A percentile compares a stretch with the other conserved stretches of the same genome.
Conservation (phyloP, 140 eudicot genomes). For the Oenanthe javanica region DNA sequence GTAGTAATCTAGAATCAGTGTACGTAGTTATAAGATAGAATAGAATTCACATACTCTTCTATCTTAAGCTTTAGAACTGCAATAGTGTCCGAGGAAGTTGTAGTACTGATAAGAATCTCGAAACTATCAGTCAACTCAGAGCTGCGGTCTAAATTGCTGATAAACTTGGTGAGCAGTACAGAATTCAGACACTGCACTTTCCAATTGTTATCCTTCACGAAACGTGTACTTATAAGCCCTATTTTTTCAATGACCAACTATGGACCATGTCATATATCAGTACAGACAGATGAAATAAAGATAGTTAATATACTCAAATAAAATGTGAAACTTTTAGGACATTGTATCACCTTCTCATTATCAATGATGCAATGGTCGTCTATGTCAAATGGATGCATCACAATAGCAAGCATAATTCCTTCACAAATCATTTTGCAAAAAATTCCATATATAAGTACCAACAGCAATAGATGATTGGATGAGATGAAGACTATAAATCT, state of each 20-base stretch:
- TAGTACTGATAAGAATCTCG: slow-evolving; percentile 49
- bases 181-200: slow-evolving; percentile 28
- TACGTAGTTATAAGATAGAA: too few species aligned
- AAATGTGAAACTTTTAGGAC: background rate
- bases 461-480: background rate
- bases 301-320: background rate
- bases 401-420: background rate
- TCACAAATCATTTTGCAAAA: slow-evolving; percentile 5
- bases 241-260: background rate
- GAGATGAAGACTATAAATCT: slow-evolving; percentile 16
- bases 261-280: background rate
- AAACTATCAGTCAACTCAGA: slow-evolving; percentile 60
- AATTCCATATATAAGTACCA: slow-evolving; percentile 12
- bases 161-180: background rate
- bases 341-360: slow-evolving; percentile 5
- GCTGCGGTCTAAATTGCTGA: slow-evolving; percentile 33
- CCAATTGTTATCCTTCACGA: slow-evolving; percentile 44
- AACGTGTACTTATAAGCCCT: slow-evolving; percentile 34
- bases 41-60: slow-evolving; percentile 30
- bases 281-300: background rate
- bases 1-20: too few species aligned
- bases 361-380: slow-evolving; percentile 19
- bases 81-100: slow-evolving; percentile 52
- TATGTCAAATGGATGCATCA: background rate
- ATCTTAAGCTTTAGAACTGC: slow-evolving; percentile 44